A percentile compares a stretch with the other conserved stretches of the same genome.
These are phyloP conservation scores for Calonectria pseudoreteaudii DNA, from an alignment of 2,329 filamentous ascomycete species.

Conservation along the genomic window DNA sequence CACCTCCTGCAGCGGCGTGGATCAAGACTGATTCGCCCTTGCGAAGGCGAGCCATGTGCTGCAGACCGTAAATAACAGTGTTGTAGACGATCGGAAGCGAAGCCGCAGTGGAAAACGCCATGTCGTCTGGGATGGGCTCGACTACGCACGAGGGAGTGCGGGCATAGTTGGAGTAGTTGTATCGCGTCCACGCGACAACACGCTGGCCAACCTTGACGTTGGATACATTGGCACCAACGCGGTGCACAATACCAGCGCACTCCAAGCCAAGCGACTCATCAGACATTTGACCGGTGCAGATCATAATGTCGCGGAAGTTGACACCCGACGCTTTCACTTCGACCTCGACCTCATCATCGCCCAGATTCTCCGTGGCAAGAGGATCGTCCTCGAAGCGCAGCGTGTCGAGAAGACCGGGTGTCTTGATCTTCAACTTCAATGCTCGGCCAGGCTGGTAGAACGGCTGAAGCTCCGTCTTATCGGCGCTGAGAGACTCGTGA, in stretches of 20 bases:
- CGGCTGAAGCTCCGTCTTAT: neutral
- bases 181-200: conserved; percentile 10
- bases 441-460: conserved; percentile 8
- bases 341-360: conserved; percentile 13
- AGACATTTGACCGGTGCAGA: conserved; percentile 12
- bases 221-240: conserved; percentile 15
- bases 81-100: conserved; percentile 11
- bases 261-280: conserved; percentile 16
- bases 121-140: conserved; percentile 12
- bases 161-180: neutral
- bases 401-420: conserved; percentile 17
- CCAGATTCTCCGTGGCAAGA: neutral
- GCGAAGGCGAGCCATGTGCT: conserved; percentile 15
- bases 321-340: conserved; percentile 20
- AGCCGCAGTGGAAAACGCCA: conserved; percentile 1
- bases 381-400: conserved; percentile 16
- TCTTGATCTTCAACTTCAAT: conserved; percentile 8
- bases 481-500: neutral
- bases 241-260: conserved; percentile 11
- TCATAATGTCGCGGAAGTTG: conserved; percentile 28
- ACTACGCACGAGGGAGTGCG: neutral
- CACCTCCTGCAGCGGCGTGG: conserved; percentile 27
- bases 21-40: conserved; percentile 35
- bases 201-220: conserved; percentile 17
- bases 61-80: conserved; percentile 13